Conservation (phyloP, 306 rosid genomes). For the Malus orientalis region DNA sequence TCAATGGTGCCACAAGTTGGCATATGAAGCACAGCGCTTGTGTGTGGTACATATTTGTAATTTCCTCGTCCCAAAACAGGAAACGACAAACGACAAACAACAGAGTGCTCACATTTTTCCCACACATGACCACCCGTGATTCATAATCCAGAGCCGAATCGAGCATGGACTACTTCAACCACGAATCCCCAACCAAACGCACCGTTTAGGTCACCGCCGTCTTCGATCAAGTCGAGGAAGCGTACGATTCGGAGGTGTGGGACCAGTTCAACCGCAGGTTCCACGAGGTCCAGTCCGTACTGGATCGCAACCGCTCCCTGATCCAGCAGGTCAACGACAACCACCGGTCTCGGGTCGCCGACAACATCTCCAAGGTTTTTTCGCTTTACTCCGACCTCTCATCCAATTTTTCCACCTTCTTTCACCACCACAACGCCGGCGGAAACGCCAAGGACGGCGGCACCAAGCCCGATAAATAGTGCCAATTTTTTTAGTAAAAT, state of each 20-base stretch:
- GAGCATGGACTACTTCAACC: conserved; percentile 25
- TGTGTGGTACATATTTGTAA: background rate
- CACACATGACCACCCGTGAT: conserved; percentile 26
- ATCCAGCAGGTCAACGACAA: conserved; percentile 86
- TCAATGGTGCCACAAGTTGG: too few species aligned
- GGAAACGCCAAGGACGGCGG: too few species aligned
- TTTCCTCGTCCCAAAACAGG: background rate
- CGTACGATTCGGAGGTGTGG: conserved; percentile 47
- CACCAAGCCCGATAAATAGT: too few species aligned
- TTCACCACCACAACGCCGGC: too few species aligned
- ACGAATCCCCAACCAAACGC: conserved; percentile 15
- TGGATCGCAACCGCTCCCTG: conserved; percentile 65
- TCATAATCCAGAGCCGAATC: conserved; percentile 22
- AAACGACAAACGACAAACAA: background rate
- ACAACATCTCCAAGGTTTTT: conserved; percentile 69
- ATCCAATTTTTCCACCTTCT: background rate
- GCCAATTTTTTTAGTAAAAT: too few species aligned
- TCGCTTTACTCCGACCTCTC: conserved; percentile 69
- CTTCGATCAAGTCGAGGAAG: conserved; percentile 27
- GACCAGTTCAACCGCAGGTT: conserved; percentile 49
- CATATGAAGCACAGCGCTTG: too few species aligned
- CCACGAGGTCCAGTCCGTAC: conserved; percentile 70
- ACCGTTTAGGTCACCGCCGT: conserved; percentile 25
- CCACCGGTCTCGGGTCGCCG: conserved; percentile 61
- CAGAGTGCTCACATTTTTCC: too few species aligned